Percentiles rank a stretch among this genome's conserved stretches.
These are phyloP conservation scores for Ascochyta viciae-villosae DNA, from an alignment of 2,329 filamentous ascomycete species.

Conservation along the genomic window DNA sequence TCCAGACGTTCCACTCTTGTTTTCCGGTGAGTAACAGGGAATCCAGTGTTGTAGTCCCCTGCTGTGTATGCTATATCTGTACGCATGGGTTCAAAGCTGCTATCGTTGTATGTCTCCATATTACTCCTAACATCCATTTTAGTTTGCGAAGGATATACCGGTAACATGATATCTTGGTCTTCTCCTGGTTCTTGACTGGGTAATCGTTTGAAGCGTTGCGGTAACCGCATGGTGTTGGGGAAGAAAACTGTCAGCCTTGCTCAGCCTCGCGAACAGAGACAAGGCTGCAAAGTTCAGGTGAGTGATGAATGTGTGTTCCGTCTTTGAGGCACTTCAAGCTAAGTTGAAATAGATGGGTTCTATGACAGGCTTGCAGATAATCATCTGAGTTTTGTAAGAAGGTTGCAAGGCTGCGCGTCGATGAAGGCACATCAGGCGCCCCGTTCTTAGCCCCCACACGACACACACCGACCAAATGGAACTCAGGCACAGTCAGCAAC, in stretches of 20 bases:
- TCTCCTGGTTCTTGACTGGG: conserved; percentile 12
- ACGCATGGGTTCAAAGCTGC: neutral
- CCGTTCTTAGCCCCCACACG: conserved; percentile 5
- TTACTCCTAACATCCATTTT: conserved; percentile 2
- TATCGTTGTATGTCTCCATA: neutral
- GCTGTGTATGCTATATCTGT: conserved; percentile 2
- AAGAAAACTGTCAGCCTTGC: neutral
- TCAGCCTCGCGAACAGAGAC: neutral
- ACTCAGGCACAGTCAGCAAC: neutral
- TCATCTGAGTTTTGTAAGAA: neutral
- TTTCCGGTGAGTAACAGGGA: conserved; percentile 3
- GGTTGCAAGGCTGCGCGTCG: neutral
- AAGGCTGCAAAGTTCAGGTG: neutral
- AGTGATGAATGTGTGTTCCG: no score
- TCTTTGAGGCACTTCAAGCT: neutral
- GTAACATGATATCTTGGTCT: conserved; percentile 11
- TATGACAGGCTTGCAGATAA: neutral
- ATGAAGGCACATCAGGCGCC: neutral
- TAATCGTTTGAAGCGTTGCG: conserved; percentile 14
- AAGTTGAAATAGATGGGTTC: neutral
- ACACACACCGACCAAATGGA: neutral
- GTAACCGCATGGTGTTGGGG: conserved; percentile 6
- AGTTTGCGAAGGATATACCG: conserved; percentile 7
- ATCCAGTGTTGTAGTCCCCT: neutral
- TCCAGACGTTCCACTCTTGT: conserved; percentile 18